Conservation (phyloP, 1,139 yeast species). For the Nakaseomyces sp. region DNA sequence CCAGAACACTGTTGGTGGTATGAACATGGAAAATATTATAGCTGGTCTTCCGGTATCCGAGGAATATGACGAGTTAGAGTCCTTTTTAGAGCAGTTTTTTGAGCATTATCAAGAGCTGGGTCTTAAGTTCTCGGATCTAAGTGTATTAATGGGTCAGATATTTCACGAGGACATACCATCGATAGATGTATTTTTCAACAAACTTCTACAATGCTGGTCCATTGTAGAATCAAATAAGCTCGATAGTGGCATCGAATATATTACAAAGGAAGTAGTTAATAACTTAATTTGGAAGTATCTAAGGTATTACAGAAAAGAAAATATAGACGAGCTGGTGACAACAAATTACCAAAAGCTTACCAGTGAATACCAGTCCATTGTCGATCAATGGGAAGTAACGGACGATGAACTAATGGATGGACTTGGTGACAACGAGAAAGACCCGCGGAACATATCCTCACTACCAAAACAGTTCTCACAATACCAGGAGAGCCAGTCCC, state of each 20-base stretch:
- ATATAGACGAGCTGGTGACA: constrained; percentile 9
- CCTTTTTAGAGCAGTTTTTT: constrained; percentile 25
- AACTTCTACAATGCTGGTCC: constrained; percentile 28
- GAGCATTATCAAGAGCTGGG: constrained; percentile 20
- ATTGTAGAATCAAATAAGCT: constrained; percentile 11
- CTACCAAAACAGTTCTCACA: constrained; percentile 3
- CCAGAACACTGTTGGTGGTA: not conserved
- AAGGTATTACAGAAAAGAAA: constrained; percentile 12
- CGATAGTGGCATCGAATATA: constrained; percentile 10
- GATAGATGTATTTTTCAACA: constrained; percentile 22
- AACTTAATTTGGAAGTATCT: constrained; percentile 15
- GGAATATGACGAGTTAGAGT: constrained; percentile 19
- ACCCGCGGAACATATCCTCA: not conserved
- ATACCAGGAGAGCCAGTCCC: constrained; percentile 6
- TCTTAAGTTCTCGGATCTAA: constrained; percentile 16
- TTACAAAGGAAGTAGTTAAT: constrained; percentile 19
- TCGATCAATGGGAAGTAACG: constrained; percentile 23
- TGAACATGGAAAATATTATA: not conserved
- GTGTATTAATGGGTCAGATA: constrained; percentile 12
- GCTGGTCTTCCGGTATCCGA: not conserved
- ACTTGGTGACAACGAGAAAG: not conserved
- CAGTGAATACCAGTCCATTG: constrained; percentile 13
- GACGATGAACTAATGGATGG: constrained; percentile 8
- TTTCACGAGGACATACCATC: constrained; percentile 17
- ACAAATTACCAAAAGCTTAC: constrained; percentile 11